Base-by-base conservation (phyloP, 129 eudicot species). In the Glebionis coronaria region DNA sequence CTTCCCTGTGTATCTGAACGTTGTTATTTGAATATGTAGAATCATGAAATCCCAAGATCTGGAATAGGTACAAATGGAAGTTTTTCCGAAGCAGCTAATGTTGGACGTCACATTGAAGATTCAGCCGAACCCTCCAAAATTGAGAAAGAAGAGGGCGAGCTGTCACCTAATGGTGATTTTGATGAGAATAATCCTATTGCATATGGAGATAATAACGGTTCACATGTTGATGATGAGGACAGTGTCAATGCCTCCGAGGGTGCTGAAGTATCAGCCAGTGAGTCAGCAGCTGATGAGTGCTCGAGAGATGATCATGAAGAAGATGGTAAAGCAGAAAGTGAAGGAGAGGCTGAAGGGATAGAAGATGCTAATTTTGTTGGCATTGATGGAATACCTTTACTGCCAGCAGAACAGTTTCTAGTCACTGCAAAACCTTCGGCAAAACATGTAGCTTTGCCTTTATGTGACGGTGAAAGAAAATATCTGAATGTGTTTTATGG, bases 71-170 rank as follows among this genome's bases (percentile, higher is more conserved):
- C 61, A 28, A 82, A 79, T 62, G 92, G 84, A 55, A 35, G 42
- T 35, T 35, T 35, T 6, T 35, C 42, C 9, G 42, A 35, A 35
- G 42, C 42, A 35, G 9, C 42, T 35, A 31, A 31, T 31, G 40
- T 31, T 31, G 7, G 7, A 35, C 42, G 42, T 35, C 42, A 6
- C 42, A 35, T 9, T 35, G 42, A 35, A 35, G 85, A 27, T 70
- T 61, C 74, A 25, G 73, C 70, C 49, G 84, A 78, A 50, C 80
- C 80, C n/a, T 67, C 83, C 54, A 93, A 86, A 80, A 78, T 38
- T 55, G 99, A 93, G 76, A 93, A 89, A 82, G 99, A 93, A 81
- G 99, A 93, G 73, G 99, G 99, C 10, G 99, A 93, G 76, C 73
- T 93, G 63, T 93, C 97, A 55, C 99, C 99, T 31, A 86, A 73